Percentiles rank a stretch among this genome's conserved stretches.
Conservation (phyloP, 495 filamentous ascomycete species). For the Terfezia claveryi region DNA sequence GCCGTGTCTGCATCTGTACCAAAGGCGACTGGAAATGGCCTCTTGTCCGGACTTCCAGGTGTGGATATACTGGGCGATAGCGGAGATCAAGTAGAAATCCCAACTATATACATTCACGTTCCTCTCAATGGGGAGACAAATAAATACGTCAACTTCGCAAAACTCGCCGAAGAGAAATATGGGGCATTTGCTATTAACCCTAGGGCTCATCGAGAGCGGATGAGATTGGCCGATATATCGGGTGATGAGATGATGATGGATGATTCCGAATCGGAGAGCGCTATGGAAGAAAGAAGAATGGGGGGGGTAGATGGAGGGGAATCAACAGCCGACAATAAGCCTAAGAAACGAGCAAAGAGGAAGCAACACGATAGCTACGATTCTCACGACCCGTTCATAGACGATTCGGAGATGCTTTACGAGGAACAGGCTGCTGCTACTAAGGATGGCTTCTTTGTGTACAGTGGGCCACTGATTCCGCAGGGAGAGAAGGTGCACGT, state of each 20-base stretch:
- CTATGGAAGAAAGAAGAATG: constrained; percentile 39
- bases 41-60: constrained; percentile 7
- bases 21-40: constrained; percentile 15
- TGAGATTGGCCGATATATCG: constrained; percentile 39
- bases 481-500: constrained; percentile 75
- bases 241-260: constrained; percentile 56
- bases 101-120: constrained; percentile 68
- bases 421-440: constrained; percentile 86
- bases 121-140: constrained; percentile 58
- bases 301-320: constrained; percentile 37
- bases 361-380: constrained; percentile 92
- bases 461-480: constrained; percentile 62
- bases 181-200: constrained; percentile 88
- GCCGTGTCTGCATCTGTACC: constrained; percentile 8
- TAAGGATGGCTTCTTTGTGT: constrained; percentile 80
- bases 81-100: constrained; percentile 26
- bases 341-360: constrained; percentile 47
- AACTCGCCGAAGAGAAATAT: constrained; percentile 77
- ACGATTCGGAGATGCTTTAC: constrained; percentile 89
- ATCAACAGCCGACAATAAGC: constrained; percentile 28
- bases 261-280: constrained; percentile 38
- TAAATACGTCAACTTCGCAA: constrained; percentile 86
- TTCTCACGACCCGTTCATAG: constrained; percentile 89
- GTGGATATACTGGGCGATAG: constrained; percentile 5
- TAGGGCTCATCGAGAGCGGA: constrained; percentile 62